Evolutionary conservation across 176 grass and related monocot genomes (phyloP).

Genomic region (Areca catechu): DNA sequence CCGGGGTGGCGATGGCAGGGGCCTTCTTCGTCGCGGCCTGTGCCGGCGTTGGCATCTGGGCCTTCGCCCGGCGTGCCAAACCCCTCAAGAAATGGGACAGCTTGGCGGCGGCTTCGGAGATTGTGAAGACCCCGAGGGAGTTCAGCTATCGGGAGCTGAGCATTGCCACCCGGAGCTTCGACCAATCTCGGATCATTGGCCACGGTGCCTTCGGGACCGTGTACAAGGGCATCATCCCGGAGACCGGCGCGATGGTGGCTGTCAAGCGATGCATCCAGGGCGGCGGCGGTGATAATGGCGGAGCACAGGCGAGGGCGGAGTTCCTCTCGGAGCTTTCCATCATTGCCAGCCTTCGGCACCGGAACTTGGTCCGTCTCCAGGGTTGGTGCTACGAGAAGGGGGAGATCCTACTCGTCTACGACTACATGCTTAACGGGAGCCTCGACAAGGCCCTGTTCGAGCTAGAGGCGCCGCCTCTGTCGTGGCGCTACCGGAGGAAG

Average conservation of each 20-base stretch:
- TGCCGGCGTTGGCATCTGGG: slow-evolving; percentile 67
- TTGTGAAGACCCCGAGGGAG: slow-evolving; percentile 54
- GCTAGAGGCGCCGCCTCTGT: slow-evolving; percentile 24
- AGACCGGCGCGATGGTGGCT: slow-evolving; percentile 91
- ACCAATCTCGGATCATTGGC: slow-evolving; percentile 72
- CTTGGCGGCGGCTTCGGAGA: slow-evolving; percentile 47
- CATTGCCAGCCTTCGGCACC: slow-evolving; percentile 88
- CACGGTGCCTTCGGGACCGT: slow-evolving; percentile 89
- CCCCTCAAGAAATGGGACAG: slow-evolving; percentile 31
- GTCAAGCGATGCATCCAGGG: slow-evolving; percentile 80
- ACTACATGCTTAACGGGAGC: slow-evolving; percentile 98
- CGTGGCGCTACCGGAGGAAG: slow-evolving; percentile 57
- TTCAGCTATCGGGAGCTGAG: slow-evolving; percentile 83
- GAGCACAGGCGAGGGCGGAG: slow-evolving; percentile 56
- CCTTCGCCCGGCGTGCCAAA: slow-evolving; percentile 26
- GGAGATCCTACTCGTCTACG: slow-evolving; percentile 86
- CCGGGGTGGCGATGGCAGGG: slow-evolving; percentile 63
- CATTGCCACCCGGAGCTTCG: slow-evolving; percentile 49
- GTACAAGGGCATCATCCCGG: slow-evolving; percentile 87
- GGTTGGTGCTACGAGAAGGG: slow-evolving; percentile 94
- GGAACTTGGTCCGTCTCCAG: slow-evolving; percentile 79
- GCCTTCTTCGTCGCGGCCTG: slow-evolving; percentile 53
- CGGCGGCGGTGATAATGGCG: slow-evolving; percentile 8
- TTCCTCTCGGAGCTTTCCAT: slow-evolving; percentile 92
- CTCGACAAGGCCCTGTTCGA: slow-evolving; percentile 78